Percentiles rank a stretch among this genome's conserved stretches.
Conservation (phyloP, 257 asterid species). For the Dorcoceras hygrometricum region DNA sequence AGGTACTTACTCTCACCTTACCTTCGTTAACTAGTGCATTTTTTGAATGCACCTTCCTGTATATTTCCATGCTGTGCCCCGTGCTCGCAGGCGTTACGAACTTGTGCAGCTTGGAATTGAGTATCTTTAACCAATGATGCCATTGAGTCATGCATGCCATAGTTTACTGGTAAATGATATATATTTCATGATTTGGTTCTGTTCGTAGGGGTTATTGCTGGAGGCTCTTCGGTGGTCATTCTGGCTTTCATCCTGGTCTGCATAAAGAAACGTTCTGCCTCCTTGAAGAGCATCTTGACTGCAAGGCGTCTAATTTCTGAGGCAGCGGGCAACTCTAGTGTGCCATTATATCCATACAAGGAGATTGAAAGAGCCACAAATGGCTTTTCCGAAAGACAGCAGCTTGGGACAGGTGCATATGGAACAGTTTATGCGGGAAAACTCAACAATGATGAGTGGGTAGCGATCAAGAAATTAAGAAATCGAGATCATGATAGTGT, state of each 20-base stretch:
- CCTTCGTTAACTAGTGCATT: neutral
- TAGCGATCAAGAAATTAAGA: conserved; percentile 72
- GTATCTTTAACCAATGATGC: neutral
- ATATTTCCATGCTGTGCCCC: neutral
- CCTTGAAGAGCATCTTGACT: conserved; percentile 40
- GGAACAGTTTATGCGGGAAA: conserved; percentile 94
- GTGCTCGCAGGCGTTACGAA: neutral
- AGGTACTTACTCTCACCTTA: conserved; percentile 43
- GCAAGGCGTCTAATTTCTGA: conserved; percentile 61
- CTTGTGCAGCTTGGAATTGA: neutral
- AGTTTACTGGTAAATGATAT: conserved; percentile 10
- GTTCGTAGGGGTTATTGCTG: conserved; percentile 57
- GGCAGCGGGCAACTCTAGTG: conserved; percentile 64
- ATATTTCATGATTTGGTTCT: neutral
- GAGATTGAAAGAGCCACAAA: conserved; percentile 80
- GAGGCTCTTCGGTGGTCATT: conserved; percentile 48
- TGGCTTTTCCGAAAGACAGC: conserved; percentile 61
- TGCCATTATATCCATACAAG: conserved; percentile 60
- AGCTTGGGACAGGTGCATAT: conserved; percentile 91
- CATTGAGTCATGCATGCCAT: neutral
- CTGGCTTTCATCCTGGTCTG: conserved; percentile 40
- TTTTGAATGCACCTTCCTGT: neutral
- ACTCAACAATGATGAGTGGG: conserved; percentile 67
- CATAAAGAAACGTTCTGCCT: conserved; percentile 43
- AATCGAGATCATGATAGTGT: conserved; percentile 60